Conservation (phyloP, 352 stramenopile genomes). For the Globisporangium canariense region DNA sequence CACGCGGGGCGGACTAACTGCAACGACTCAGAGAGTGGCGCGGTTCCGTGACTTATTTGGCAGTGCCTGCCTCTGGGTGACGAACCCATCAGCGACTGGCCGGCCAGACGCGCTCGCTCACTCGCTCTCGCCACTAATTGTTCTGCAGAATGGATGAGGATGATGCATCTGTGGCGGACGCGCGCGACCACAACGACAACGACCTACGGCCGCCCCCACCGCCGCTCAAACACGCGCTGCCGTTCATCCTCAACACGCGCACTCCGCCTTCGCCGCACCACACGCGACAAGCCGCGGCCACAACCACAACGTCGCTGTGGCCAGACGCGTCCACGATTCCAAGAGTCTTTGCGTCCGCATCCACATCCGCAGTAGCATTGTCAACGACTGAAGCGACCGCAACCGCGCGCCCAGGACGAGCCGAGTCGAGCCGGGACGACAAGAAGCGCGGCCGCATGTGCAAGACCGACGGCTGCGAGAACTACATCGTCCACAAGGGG, state of each 20-base stretch:
- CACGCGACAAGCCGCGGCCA: neutral
- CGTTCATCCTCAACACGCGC: slow-evolving; percentile 16
- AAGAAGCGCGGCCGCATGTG: slow-evolving; percentile 22
- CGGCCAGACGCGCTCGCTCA: neutral
- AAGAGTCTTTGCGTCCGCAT: neutral
- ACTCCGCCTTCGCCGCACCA: neutral
- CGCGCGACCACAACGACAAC: neutral
- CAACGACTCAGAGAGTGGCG: neutral
- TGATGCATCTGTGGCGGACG: neutral
- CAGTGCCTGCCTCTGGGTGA: neutral
- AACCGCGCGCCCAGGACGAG: neutral
- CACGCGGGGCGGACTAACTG: neutral
- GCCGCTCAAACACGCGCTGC: slow-evolving; percentile 11
- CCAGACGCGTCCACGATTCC: neutral
- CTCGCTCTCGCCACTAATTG: neutral
- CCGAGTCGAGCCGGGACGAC: slow-evolving; percentile 8
- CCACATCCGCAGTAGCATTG: neutral
- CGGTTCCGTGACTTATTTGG: neutral
- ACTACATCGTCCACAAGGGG: slow-evolving; percentile 26
- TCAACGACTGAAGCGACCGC: neutral
- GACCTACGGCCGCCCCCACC: neutral
- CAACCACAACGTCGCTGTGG: neutral
- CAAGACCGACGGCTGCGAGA: slow-evolving; percentile 17
- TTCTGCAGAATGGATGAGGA: slow-evolving; percentile 7
- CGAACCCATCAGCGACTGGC: neutral